Conservation (phyloP, 768 basidiomycete genomes). For the Auricularia heimuer region DNA sequence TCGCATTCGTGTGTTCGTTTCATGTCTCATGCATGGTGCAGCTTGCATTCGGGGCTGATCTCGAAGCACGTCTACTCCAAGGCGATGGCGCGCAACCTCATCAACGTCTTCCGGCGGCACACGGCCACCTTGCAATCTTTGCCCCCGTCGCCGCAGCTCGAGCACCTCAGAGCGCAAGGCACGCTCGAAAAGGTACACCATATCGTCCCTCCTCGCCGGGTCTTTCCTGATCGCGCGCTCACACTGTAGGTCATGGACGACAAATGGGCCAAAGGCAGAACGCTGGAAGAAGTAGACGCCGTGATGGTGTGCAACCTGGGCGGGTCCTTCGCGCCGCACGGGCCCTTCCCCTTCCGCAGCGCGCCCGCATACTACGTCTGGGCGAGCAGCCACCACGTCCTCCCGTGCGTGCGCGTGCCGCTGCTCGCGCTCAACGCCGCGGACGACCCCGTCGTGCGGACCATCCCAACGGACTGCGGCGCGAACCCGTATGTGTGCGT, state of each 20-base stretch:
- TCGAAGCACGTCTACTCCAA: conserved; percentile 62
- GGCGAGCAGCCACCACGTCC: conserved; percentile 50
- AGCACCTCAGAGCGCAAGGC: not conserved
- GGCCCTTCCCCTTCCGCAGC: conserved; percentile 36
- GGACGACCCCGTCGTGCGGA: conserved; percentile 67
- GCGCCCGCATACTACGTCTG: conserved; percentile 39
- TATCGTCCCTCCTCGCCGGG: too few species aligned
- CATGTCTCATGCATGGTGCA: conserved; percentile 16
- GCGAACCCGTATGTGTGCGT: conserved; percentile 45
- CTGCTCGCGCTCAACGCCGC: conserved; percentile 65
- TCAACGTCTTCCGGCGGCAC: conserved; percentile 42
- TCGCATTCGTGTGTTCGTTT: not conserved
- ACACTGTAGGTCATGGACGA: not conserved
- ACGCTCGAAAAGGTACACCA: not conserved
- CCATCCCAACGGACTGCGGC: conserved; percentile 47
- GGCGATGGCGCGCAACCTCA: conserved; percentile 69
- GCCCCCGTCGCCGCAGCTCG: not conserved
- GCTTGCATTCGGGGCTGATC: conserved; percentile 45
- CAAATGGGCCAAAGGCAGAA: conserved; percentile 32
- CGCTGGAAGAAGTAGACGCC: conserved; percentile 49
- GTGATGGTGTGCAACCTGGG: conserved; percentile 58
- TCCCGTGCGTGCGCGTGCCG: conserved; percentile 56
- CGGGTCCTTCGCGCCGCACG: conserved; percentile 19
- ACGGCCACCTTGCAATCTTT: conserved; percentile 26
- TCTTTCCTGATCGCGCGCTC: too few species aligned